These are phyloP conservation scores for Auriculariales sp. DNA, from an alignment of 768 basidiomycete species.

Conservation along the genomic window DNA sequence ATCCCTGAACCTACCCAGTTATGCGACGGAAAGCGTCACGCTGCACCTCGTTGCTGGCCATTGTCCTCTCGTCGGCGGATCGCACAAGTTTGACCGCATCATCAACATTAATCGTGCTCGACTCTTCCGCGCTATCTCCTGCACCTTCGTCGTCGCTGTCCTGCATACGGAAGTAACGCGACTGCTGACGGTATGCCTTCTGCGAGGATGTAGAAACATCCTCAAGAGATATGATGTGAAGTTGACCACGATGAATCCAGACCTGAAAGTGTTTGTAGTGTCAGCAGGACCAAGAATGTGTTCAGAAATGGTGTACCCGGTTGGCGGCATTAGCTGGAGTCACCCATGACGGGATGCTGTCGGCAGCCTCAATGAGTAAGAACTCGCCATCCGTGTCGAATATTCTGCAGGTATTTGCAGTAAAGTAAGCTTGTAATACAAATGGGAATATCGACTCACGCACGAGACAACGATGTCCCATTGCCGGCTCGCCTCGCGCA, in stretches of 20 bases:
- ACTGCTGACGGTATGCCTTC: constrained; percentile 31
- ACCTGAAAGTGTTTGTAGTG: constrained; percentile 36
- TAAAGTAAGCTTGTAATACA: constrained; percentile 2
- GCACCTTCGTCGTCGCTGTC: constrained; percentile 40
- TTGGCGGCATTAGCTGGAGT: constrained; percentile 84
- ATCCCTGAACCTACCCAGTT: constrained; percentile 30
- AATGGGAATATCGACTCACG: constrained; percentile 10
- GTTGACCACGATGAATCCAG: constrained; percentile 71
- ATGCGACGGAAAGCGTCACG: constrained; percentile 56
- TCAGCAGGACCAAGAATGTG: constrained; percentile 3
- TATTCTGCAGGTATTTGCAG: constrained; percentile 26
- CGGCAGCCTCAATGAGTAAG: constrained; percentile 89
- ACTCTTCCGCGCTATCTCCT: constrained; percentile 18
- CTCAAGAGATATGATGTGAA: constrained; percentile 78
- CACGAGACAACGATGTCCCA: constrained; percentile 79
- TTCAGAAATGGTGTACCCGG: constrained; percentile 47
- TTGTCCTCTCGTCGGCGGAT: constrained; percentile 36
- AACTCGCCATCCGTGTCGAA: constrained; percentile 94
- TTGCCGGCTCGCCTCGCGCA: constrained; percentile 57
- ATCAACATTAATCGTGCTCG: constrained; percentile 33
- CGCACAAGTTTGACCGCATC: constrained; percentile 55
- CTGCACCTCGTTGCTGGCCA: constrained; percentile 48
- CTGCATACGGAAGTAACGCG: constrained; percentile 19
- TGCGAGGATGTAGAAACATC: constrained; percentile 54
- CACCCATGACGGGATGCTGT: constrained; percentile 78